phyloP scores from a whole-genome alignment of 2,329 filamentous ascomycete species.

The Colletotrichum costaricense region DNA sequence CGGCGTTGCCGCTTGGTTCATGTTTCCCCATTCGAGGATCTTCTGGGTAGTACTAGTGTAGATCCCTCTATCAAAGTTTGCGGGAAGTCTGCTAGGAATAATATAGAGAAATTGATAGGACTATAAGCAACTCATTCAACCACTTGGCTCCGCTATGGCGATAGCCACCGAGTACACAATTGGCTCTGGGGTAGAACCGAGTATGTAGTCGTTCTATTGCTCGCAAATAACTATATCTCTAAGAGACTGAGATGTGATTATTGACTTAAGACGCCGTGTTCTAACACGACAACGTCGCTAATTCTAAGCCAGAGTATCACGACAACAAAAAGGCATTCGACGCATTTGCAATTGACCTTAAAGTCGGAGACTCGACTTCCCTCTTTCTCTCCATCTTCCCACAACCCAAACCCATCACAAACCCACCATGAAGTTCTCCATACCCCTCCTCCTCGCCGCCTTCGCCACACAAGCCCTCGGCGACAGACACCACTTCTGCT shows the following conservation, averaged over 20 bases:
- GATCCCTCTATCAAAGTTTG: neutral
- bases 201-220: neutral
- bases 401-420: no score
- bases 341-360: accelerated
- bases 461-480: neutral
- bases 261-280: neutral
- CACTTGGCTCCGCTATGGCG: slow-evolving; percentile 3
- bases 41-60: neutral
- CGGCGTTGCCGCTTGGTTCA: neutral
- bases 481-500: slow-evolving; percentile 21
- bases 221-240: neutral
- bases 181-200: no score
- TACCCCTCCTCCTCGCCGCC: neutral
- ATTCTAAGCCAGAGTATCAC: no score
- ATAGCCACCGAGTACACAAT: neutral
- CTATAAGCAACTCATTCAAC: neutral
- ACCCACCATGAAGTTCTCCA: neutral
- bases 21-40: neutral
- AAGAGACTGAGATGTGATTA: neutral
- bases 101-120: neutral
- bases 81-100: neutral
- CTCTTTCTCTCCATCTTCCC: no score
- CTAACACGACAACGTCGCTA: no score
- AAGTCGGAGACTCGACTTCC: neutral
- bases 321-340: neutral